Evolutionary conservation across 352 stramenopile species (phyloP), one percentile per base, ranked within the genome.

Genomic region (Phytopythium delawarense): DNA sequence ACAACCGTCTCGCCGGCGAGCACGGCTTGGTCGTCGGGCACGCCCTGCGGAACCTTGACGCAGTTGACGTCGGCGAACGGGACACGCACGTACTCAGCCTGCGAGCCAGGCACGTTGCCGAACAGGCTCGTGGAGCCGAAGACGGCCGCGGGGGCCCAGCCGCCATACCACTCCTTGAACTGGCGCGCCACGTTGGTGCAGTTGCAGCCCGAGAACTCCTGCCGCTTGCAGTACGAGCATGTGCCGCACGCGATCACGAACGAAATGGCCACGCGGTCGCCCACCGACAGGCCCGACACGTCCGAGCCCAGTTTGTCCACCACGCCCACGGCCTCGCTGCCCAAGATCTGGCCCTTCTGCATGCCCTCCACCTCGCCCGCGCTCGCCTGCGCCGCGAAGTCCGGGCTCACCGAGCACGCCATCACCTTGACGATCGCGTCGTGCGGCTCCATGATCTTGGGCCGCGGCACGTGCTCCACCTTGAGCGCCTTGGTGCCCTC

Each of bases 11-110:
- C 81, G 21, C 72, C 71, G 48, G 79, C 79, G 4, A 91, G 54
- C 28, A 94, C n/a, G 0, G 81, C 85, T 50, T 91, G 87, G 23
- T 92, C 79, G 32, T 89, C 78, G 13, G 67, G 63, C 15, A 91
- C 61, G 35, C 69, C 64, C 18, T 73, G 72, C 8, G 82, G 82
- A 16, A 91, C 42, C 66, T 81, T 80, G 61, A 80, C 81, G 63
- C 81, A 89, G 70, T 91, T 94, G 25, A 76, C 54, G 34, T 94
- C 84, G 5, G 65, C 84, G 48, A 84, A 89, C 4, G 84, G 84
- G 62, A 94, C 84, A 25, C 84, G 79, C 16, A 92, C 79, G 50
- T 75, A 92, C 74, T 94, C 79, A 9, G 85, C 85, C 57, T 91
- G 79, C 25, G 81, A 76, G 52, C 85, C 85, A 0, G 82, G 81